phyloP scores from a whole-genome alignment of 129 eudicot species.

The Centrapalus pauciflorus region DNA sequence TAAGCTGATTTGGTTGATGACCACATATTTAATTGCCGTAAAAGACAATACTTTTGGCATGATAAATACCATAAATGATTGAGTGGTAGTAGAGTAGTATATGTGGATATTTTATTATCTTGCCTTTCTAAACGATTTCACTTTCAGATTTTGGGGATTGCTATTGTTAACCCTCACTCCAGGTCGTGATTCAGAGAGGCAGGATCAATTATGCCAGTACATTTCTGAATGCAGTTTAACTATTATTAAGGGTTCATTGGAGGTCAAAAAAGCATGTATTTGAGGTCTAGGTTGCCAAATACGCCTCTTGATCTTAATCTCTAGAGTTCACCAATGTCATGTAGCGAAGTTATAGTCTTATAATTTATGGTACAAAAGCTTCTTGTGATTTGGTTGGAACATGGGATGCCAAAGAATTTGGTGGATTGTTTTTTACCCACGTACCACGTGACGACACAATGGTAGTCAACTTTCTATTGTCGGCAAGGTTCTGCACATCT shows the following conservation, averaged over 20 bases:
- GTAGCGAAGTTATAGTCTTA: background rate
- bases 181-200: background rate
- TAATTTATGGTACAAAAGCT: background rate
- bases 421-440: background rate
- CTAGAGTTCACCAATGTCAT: background rate
- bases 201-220: background rate
- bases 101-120: background rate
- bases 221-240: background rate
- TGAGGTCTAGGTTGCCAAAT: background rate
- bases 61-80: background rate
- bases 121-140: background rate
- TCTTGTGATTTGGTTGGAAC: background rate
- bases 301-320: background rate
- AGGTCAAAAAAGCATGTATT: background rate
- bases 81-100: conserved; percentile 3
- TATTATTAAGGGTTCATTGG: conserved; percentile 1
- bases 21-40: background rate
- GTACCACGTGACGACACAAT: background rate
- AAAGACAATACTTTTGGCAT: background rate
- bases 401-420: background rate
- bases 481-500: background rate
- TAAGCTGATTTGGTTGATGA: background rate
- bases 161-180: background rate
- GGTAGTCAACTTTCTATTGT: background rate
- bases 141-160: conserved; percentile 8